Evolutionary conservation across 2,329 filamentous ascomycete genomes (phyloP).

Genomic region (Pyricularia grisea): DNA sequence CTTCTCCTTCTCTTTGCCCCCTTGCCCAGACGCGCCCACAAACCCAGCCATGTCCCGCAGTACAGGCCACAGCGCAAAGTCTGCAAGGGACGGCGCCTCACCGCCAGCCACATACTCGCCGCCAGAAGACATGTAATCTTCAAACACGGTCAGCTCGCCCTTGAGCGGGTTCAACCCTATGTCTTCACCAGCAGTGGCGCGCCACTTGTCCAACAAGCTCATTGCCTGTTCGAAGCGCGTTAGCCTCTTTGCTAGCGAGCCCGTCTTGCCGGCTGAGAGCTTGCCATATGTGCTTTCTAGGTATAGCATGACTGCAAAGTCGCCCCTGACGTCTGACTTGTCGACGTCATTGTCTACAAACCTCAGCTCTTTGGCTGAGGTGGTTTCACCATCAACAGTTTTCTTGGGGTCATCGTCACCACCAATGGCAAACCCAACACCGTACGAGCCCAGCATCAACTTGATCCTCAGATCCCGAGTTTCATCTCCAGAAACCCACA

Average conservation of each 20-base stretch:
- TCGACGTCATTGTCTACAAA: slow-evolving; percentile 45
- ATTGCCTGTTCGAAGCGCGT: slow-evolving; percentile 33
- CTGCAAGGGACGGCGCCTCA: slow-evolving; percentile 30
- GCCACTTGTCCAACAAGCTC: slow-evolving; percentile 27
- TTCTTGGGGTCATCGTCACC: slow-evolving; percentile 21
- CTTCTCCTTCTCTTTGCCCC: slow-evolving; percentile 8
- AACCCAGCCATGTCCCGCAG: slow-evolving; percentile 33
- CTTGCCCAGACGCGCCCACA: slow-evolving; percentile 13
- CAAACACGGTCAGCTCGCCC: slow-evolving; percentile 29
- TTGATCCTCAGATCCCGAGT: slow-evolving; percentile 39
- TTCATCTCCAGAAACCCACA: slow-evolving; percentile 38
- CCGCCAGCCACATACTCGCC: slow-evolving; percentile 33
- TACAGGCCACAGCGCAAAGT: slow-evolving; percentile 50
- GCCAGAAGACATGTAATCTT: slow-evolving; percentile 19
- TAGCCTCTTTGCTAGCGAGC: slow-evolving; percentile 17
- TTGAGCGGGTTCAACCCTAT: slow-evolving; percentile 14
- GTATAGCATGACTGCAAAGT: slow-evolving; percentile 47
- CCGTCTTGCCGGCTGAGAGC: slow-evolving; percentile 14
- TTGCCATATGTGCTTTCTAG: slow-evolving; percentile 43
- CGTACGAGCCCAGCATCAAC: slow-evolving; percentile 39
- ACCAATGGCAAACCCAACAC: slow-evolving; percentile 36
- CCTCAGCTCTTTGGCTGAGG: slow-evolving; percentile 23
- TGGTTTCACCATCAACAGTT: slow-evolving; percentile 7
- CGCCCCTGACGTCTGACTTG: slow-evolving; percentile 37
- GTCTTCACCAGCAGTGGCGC: slow-evolving; percentile 4